These are phyloP conservation scores for Gamsiella multidivaricata DNA, from an alignment of 192 early-diverging fungal species.

Conservation along the genomic window DNA sequence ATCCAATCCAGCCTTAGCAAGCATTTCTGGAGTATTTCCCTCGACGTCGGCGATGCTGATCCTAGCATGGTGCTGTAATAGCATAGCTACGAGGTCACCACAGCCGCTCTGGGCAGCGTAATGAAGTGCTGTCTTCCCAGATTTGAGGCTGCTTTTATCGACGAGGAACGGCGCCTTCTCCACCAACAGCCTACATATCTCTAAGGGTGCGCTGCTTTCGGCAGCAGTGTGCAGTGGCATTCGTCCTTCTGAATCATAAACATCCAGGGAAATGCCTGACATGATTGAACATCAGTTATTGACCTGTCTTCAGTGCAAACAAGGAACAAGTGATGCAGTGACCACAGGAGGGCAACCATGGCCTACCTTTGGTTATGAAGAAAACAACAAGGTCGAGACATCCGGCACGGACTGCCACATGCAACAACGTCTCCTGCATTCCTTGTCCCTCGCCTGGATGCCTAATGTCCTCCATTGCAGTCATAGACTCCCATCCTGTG, in stretches of 20 bases:
- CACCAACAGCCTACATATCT: constrained; percentile 33
- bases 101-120: constrained; percentile 40
- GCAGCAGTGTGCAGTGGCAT: constrained; percentile 47
- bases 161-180: constrained; percentile 39
- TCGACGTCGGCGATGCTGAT: constrained; percentile 23
- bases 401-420: constrained; percentile 37
- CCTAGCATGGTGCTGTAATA: constrained; percentile 47
- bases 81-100: constrained; percentile 33
- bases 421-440: constrained; percentile 41
- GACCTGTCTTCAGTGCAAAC: too few species aligned
- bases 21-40: constrained; percentile 46
- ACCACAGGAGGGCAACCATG: neutral
- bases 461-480: neutral
- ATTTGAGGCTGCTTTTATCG: constrained; percentile 20
- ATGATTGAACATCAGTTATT: neutral
- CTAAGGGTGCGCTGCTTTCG: constrained; percentile 8
- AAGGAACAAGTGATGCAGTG: too few species aligned
- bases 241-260: constrained; percentile 41
- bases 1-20: constrained; percentile 35
- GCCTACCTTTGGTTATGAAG: constrained; percentile 30
- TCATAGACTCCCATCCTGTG: constrained; percentile 47
- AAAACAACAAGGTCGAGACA: constrained; percentile 24
- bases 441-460: constrained; percentile 11
- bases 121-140: constrained; percentile 46
- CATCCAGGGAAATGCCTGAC: constrained; percentile 46